Evolutionary conservation across 2,329 filamentous ascomycete species (phyloP).

Genomic region (Xylaria polymorpha): DNA sequence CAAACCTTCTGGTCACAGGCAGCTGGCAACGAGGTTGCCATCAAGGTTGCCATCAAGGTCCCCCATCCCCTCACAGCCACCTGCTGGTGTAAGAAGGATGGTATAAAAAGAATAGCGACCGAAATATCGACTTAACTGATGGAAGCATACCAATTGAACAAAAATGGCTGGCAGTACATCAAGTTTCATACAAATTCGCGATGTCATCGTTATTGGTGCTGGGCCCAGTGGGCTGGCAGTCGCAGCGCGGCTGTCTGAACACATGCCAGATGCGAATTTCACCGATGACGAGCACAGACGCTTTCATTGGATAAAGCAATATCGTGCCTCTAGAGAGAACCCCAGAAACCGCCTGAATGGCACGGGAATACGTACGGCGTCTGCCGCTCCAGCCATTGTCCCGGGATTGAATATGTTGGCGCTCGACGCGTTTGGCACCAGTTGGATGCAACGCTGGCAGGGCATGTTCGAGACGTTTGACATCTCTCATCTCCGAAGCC

Average conservation of each 20-base stretch:
- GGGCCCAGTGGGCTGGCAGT: slow-evolving; percentile 81
- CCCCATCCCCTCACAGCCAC: background rate
- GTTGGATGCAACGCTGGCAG: slow-evolving; percentile 80
- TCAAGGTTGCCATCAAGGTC: slow-evolving; percentile 34
- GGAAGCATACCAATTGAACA: slow-evolving; percentile 9
- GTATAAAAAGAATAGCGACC: slow-evolving; percentile 3
- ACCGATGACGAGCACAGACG: slow-evolving; percentile 84
- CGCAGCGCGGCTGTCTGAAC: slow-evolving; percentile 76
- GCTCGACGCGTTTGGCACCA: slow-evolving; percentile 70
- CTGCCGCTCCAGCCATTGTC: slow-evolving; percentile 39
- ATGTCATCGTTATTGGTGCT: slow-evolving; percentile 79
- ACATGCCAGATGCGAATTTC: slow-evolving; percentile 81
- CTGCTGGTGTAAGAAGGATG: background rate
- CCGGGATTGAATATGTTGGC: slow-evolving; percentile 64
- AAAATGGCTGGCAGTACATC: slow-evolving; percentile 36
- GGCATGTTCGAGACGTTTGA: slow-evolving; percentile 74
- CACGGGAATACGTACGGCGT: slow-evolving; percentile 49
- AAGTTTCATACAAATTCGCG: slow-evolving; percentile 58
- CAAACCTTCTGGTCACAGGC: background rate
- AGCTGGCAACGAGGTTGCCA: slow-evolving; percentile 1
- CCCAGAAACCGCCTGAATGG: slow-evolving; percentile 65
- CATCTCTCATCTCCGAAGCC: slow-evolving; percentile 78
- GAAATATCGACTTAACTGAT: slow-evolving; percentile 5
- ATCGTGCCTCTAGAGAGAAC: slow-evolving; percentile 66
- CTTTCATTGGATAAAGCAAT: slow-evolving; percentile 81